phyloP scores from a whole-genome alignment of 768 basidiomycete species.

The Polyporus arcularius region DNA sequence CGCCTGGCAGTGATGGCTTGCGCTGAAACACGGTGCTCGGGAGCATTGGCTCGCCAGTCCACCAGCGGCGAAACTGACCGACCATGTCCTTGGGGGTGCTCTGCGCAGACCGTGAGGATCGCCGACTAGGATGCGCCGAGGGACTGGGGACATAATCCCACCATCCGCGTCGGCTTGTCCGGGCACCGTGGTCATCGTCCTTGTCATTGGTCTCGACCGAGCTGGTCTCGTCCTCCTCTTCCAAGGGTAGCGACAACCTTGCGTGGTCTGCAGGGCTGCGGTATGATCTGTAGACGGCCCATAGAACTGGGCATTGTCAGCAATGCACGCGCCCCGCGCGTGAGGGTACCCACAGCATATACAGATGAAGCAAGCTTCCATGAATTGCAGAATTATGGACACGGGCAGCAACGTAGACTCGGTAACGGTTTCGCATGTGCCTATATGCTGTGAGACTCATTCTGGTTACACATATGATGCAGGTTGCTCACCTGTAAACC shows the following conservation, averaged over 20 bases:
- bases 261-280: slow-evolving; percentile 52
- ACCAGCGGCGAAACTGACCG: slow-evolving; percentile 13
- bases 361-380: slow-evolving; percentile 59
- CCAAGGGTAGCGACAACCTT: slow-evolving; percentile 53
- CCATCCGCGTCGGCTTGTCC: slow-evolving; percentile 44
- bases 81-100: not conserved
- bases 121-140: not conserved
- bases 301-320: slow-evolving; percentile 43
- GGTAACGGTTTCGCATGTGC: slow-evolving; percentile 44
- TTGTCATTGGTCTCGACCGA: slow-evolving; percentile 9
- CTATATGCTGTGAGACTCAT: slow-evolving; percentile 28
- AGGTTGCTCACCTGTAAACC: slow-evolving; percentile 46
- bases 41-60: slow-evolving; percentile 8
- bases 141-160: slow-evolving; percentile 53
- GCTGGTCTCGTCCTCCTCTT: slow-evolving; percentile 41
- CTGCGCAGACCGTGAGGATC: not conserved
- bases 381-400: slow-evolving; percentile 47
- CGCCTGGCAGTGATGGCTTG: slow-evolving; percentile 24
- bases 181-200: not conserved
- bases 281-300: slow-evolving; percentile 56
- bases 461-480: not conserved
- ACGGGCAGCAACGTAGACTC: slow-evolving; percentile 39
- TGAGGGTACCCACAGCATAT: slow-evolving; percentile 53
- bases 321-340: not conserved
- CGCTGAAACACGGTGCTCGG: slow-evolving; percentile 22